Evolutionary conservation across 2,329 filamentous ascomycete genomes (phyloP), one percentile per base, ranked within the genome.

Genomic region (Cercospora nicotianae): DNA sequence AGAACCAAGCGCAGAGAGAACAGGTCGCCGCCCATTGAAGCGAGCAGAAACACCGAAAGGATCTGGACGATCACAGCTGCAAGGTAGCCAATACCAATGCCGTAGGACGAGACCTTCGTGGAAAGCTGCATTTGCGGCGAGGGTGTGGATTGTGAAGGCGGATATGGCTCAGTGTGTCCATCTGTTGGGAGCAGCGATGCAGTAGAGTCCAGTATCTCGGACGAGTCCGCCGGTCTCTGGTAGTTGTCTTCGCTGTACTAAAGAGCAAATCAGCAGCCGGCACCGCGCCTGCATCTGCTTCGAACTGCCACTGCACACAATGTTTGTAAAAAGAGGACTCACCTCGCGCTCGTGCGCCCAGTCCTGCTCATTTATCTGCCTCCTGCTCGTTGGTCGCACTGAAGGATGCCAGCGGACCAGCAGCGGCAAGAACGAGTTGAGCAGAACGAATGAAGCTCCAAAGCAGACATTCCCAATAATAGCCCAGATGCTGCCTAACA

Each of bases 391-490:
- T 13, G 66, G n/a, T 16, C 58, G 63, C 48, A 70, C 71, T 20
- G 59, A 39, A 6, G 66, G 68, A 78, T 98, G 93, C 77, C 96
- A 89, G 58, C 94, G 88, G 66, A 98, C 95, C 9, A 99, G 85
- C 8, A 99, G 83, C 0, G 95, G 95, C 53, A 99, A 83, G 75
- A 97, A 99, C 0, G 94, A 97, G 81, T 99, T 99, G 57, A 99
- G 83, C 12, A 99, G 85, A 2, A 99, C 95, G 78, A 97, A 98
- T 0, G 93, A 97, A 16, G 94, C 93, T 23, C 95, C 95, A 77
- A 97, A 96, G 55, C 93, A 94, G 1, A 93, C 96, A 78, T 98
- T 98, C 39, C 94, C 91, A 60, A 98, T 83, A 71, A 98, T 92
- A 31, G 95, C 94, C 68, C 97, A 85, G 2, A 98, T 72, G 3